Evolutionary conservation across 805 yeast species (phyloP).

Genomic region (Lipomyces kockii): DNA sequence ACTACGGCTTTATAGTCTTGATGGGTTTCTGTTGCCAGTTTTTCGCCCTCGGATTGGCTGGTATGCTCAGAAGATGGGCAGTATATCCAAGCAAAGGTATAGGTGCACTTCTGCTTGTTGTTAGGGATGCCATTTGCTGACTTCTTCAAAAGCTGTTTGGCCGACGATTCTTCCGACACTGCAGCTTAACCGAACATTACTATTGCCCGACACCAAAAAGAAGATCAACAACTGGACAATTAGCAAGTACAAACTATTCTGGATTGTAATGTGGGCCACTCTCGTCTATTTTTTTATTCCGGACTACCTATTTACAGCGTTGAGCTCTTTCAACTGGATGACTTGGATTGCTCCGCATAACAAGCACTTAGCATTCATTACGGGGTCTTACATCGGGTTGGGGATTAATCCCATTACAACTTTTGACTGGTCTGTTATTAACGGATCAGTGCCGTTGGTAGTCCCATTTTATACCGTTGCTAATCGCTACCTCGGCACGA

Average conservation of each 20-base stretch:
- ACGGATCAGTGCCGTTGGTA: conserved; percentile 43
- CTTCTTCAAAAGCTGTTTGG: conserved; percentile 64
- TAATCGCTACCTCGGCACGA: conserved; percentile 46
- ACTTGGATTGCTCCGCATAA: conserved; percentile 46
- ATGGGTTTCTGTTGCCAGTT: conserved; percentile 61
- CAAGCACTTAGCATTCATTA: conserved; percentile 57
- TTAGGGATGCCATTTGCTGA: no score
- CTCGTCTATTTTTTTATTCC: conserved; percentile 72
- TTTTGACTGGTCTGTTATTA: conserved; percentile 53
- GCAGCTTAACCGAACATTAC: conserved; percentile 46
- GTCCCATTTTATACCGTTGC: conserved; percentile 51
- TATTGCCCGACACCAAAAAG: conserved; percentile 50
- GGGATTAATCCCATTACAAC: conserved; percentile 48
- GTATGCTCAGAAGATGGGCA: conserved; percentile 59
- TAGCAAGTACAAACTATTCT: conserved; percentile 56
- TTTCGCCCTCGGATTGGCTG: conserved; percentile 70
- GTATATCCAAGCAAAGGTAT: no score
- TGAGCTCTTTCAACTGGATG: conserved; percentile 66
- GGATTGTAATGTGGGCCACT: conserved; percentile 48
- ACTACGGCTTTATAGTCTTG: conserved; percentile 58
- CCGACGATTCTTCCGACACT: conserved; percentile 55
- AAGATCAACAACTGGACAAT: conserved; percentile 63
- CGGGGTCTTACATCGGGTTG: conserved; percentile 60
- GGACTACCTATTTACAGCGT: conserved; percentile 62
- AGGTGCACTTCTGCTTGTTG: no score